phyloP scores from a whole-genome alignment of 1,284 basidiomycete species.

The Ganoderma sinense region DNA sequence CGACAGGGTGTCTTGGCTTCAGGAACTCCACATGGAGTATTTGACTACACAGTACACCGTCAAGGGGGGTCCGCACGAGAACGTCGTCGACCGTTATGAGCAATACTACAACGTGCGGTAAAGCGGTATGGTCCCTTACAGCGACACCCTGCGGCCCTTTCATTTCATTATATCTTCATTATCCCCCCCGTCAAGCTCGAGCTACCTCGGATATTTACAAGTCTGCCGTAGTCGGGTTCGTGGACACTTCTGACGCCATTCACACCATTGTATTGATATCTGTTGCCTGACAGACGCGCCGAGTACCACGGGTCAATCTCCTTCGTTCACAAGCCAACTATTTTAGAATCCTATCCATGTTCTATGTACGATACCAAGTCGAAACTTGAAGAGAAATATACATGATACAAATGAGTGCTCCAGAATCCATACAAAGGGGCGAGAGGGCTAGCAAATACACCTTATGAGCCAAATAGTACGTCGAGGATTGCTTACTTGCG shows the following conservation, averaged over 20 bases:
- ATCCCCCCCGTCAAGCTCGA: neutral
- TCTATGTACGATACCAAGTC: neutral
- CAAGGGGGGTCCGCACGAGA: neutral
- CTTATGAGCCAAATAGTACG: neutral
- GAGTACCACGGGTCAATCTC: neutral
- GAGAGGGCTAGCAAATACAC: neutral
- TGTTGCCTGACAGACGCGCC: neutral
- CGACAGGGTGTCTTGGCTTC: neutral
- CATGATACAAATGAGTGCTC: neutral
- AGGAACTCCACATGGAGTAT: neutral
- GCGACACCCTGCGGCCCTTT: neutral
- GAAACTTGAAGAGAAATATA: neutral
- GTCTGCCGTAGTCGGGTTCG: neutral
- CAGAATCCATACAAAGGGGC: neutral
- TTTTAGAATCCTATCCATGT: neutral
- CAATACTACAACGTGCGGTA: neutral
- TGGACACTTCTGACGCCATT: neutral
- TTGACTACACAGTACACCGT: neutral
- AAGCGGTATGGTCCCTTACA: neutral
- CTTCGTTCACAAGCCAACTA: neutral
- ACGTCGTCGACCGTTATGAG: neutral
- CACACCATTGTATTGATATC: neutral
- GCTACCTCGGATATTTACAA: neutral
- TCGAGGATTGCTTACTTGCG: neutral
- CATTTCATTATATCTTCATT: neutral